Conservation (phyloP, 352 stramenopile genomes). For the Peronosclerospora sorghi region DNA sequence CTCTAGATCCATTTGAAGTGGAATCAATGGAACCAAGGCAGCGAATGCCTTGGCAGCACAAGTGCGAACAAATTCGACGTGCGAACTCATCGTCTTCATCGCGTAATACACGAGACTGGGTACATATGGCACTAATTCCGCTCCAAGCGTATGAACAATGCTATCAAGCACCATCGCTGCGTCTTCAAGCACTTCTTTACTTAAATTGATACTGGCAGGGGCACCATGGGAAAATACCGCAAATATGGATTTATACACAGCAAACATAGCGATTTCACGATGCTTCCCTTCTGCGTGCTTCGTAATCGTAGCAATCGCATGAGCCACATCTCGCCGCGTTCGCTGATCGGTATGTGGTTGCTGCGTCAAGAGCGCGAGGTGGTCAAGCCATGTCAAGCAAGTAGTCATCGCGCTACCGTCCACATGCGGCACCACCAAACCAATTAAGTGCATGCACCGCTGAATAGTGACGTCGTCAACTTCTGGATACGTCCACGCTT, state of each 20-base stretch:
- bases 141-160: conserved; percentile 25
- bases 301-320: conserved; percentile 40
- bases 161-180: conserved; percentile 50
- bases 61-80: conserved; percentile 26
- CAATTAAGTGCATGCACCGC: conserved; percentile 39
- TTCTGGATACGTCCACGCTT: conserved; percentile 20
- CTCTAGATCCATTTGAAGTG: conserved; percentile 63
- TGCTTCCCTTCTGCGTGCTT: conserved; percentile 14
- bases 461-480: conserved; percentile 28
- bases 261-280: conserved; percentile 31
- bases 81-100: conserved; percentile 55
- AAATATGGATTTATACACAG: conserved; percentile 46
- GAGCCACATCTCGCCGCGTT: conserved; percentile 26
- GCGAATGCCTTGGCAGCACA: conserved; percentile 56
- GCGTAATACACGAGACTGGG: conserved; percentile 59
- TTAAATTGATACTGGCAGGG: not conserved
- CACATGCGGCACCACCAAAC: conserved; percentile 26
- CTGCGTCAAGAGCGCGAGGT: conserved; percentile 19
- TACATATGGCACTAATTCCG: conserved; percentile 38
- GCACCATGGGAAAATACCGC: conserved; percentile 10
- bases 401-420: conserved; percentile 13
- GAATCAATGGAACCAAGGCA: conserved; percentile 54
- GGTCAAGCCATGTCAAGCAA: conserved; percentile 37
- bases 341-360: conserved; percentile 11
- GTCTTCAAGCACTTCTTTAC: conserved; percentile 19